Evolutionary conservation across 192 early-diverging fungal species (phyloP), one percentile per base, ranked within the genome.

Genomic region (Podila epicladia): DNA sequence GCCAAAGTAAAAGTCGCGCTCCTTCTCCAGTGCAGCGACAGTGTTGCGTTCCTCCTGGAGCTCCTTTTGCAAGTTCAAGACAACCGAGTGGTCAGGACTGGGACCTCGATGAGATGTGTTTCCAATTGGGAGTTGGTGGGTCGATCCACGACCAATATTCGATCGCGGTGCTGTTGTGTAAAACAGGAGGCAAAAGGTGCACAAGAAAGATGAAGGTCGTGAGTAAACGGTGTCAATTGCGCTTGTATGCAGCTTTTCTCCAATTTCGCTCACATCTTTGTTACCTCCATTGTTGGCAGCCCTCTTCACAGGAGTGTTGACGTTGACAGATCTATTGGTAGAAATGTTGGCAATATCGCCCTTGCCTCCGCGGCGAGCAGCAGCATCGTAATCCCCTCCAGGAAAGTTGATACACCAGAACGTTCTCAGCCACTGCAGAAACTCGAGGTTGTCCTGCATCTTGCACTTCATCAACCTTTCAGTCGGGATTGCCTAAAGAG

Each of bases 391-490:
- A 17, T 75, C 79, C 17, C 90, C 90, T 29, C 95, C 93, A 19
- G 95, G 92, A 72, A 85, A 95, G 73, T 93, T 92, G 28, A 86
- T 79, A 75, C 97, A 95, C 97, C 96, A 97, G 83, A 88, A 96
- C 69, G 87, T 88, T 72, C 95, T 98, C 57, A 96, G 67, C 95
- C 96, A 99, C 69, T 99, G 98, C 80, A 97, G 74, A 73, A 99
- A 97, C 89, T 98, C 97, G 65, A 99, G 89, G 83, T 99, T 99
- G 86, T 99, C 98, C 88, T 98, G 97, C 79, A 99, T 96, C 64
- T 94, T 95, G 85, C 96, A 96, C 82, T 97, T 99, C 79, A 95
- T 89, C 72, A 99, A 85, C 5, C 92, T 86, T 26, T 97, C 92
- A 19, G 95, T 95, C 49, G 96, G 95, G 61, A 99, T 93, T 29